Conservation (phyloP, 768 basidiomycete species). For the Phanerochaete carnosa region DNA sequence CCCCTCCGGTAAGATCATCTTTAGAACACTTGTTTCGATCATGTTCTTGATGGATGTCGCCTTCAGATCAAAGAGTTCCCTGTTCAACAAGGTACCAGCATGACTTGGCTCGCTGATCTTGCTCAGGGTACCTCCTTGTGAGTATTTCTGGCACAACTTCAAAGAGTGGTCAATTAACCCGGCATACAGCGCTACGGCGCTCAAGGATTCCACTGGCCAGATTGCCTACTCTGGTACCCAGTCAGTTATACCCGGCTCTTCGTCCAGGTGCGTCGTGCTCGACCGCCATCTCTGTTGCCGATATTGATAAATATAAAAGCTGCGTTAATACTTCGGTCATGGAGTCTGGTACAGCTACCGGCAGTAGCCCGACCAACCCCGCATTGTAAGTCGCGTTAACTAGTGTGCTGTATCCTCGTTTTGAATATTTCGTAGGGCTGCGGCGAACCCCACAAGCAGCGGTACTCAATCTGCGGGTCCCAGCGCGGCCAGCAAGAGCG, state of each 20-base stretch:
- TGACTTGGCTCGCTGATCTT: constrained; percentile 59
- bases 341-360: constrained; percentile 11
- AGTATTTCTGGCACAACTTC: constrained; percentile 15
- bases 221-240: constrained; percentile 50
- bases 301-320: neutral
- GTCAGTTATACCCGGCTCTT: constrained; percentile 36
- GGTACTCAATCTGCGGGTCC: neutral
- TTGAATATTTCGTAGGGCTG: neutral
- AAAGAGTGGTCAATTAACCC: neutral
- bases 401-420: neutral
- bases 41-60: neutral
- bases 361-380: constrained; percentile 1
- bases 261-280: constrained; percentile 12
- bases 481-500: neutral
- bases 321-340: constrained; percentile 26
- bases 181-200: constrained; percentile 40
- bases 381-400: neutral
- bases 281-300: neutral
- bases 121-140: constrained; percentile 44
- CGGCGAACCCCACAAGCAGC: neutral
- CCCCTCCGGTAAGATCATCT: constrained; percentile 43
- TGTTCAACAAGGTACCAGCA: constrained; percentile 34
- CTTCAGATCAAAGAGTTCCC: constrained; percentile 54
- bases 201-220: constrained; percentile 59
- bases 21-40: neutral